Base-by-base conservation (phyloP, 495 filamentous ascomycete genomes). In the Neurospora pannonica region DNA sequence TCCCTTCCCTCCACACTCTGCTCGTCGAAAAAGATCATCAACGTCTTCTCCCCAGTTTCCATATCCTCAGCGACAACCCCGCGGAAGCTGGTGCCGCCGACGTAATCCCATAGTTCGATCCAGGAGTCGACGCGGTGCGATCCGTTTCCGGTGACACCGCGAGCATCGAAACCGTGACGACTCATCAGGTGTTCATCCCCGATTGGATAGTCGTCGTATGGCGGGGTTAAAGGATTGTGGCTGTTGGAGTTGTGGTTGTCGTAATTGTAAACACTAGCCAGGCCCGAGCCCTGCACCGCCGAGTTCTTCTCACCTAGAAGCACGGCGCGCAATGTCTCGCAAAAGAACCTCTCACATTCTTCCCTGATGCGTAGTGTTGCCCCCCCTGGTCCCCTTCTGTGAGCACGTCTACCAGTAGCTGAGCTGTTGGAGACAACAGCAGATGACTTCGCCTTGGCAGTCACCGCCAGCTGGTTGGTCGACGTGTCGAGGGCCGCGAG, bases 341-440 rank as follows among this genome's bases (percentile, higher is more conserved):
- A 98, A 88, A 98, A 96, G 89, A 98, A 95, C 85, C 95, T 98
- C 94, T 97, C 95, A 98, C 95, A 97, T 93, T 97, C 94, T 93
- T 90, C 95, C 93, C 91, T 92, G 88, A 98, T 97, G 86, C 89
- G 90, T 85, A 93, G 90, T 91, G 92, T 89, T 89, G 94, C 94
- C 92, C 93, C 94, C 92, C 90, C 91, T 88, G 88, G 89, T 81
- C 89, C 80, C 62, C 78, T 83, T 76, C 81, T 83, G 76, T 78
- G 79, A n/a, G 40, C 40, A 71, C 76, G 75, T 60, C 70, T 71
- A 39, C 38, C 38, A 37, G 36, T 37, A 38, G 38, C 38, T 38
- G 38, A 38, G 77, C 46, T 75, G 81, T 75, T 77, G 77, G 34
- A 36, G 34, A 36, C 34, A 36, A 80, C 78, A 77, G 81, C 76